phyloP scores from a whole-genome alignment of 1,139 yeast genomes.

The Debaryomyces singareniensis region DNA sequence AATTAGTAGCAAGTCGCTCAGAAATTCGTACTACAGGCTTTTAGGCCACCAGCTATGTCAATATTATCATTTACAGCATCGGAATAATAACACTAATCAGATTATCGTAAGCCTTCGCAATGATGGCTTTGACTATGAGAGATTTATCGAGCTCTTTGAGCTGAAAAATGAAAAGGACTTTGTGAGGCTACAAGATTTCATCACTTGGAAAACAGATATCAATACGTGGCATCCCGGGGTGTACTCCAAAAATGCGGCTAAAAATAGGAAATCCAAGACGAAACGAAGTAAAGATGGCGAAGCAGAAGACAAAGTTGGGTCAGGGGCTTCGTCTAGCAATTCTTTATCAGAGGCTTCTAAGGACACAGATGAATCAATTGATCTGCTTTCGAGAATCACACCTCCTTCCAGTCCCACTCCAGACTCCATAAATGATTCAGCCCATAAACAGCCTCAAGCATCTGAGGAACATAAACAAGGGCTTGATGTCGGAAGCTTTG shows the following conservation, averaged over 20 bases:
- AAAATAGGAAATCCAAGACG: too few relatives aligned
- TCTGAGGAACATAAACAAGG: too few relatives aligned
- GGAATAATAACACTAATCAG: constrained; percentile 21
- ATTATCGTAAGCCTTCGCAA: constrained; percentile 16
- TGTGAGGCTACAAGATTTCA: constrained; percentile 2
- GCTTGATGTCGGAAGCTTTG: too few relatives aligned
- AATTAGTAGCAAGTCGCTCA: constrained; percentile 28
- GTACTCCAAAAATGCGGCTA: background rate
- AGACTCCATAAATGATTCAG: constrained; percentile 6
- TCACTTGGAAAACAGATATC: background rate
- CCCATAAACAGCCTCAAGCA: constrained; percentile 16
- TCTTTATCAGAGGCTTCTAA: too few relatives aligned
- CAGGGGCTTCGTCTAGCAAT: too few relatives aligned
- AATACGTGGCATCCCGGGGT: constrained; percentile 1
- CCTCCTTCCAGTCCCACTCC: too few relatives aligned
- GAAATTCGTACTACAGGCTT: constrained; percentile 63
- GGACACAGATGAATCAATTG: too few relatives aligned
- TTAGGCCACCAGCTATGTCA: constrained; percentile 66
- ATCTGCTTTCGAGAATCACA: too few relatives aligned
- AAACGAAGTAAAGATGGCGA: too few relatives aligned
- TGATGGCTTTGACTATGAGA: constrained; percentile 3
- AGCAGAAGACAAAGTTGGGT: too few relatives aligned
- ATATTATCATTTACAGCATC: constrained; percentile 45
- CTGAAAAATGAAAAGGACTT: constrained; percentile 3
- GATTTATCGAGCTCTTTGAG: constrained; percentile 5